Evolutionary conservation across 2,329 filamentous ascomycete species (phyloP), one percentile per base, ranked within the genome.

Genomic region (Aspergillus fischeri): DNA sequence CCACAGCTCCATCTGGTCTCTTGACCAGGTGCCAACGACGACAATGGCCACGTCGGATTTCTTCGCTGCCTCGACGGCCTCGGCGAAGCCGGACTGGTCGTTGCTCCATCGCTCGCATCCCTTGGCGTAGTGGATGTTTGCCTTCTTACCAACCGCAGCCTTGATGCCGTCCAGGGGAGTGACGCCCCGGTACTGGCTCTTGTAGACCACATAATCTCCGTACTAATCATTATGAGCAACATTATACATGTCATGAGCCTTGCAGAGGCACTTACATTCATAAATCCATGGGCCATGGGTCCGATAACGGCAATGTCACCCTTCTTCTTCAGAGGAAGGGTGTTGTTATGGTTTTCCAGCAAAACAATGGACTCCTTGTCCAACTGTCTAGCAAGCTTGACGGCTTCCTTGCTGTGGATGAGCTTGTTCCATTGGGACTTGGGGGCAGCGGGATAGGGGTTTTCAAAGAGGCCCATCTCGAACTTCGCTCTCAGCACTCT

Each of bases 261-360:
- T 24, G n/a, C 42, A 24, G n/a, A 8, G n/a, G 17, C 10, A 75
- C 81, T 74, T 64, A 86, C 84, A 65, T 90, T 90, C 79, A 89
- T 85, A 62, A 81, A 88, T 0, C 84, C 86, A 63, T 88, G 82
- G 1, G 86, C 88, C 84, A 91, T 91, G 1, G 88, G 88, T 0
- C 89, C 89, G 64, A 91, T 89, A 17, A 91, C 85, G 4, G 87
- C 87, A 57, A 91, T 80, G 17, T 83, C 85, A n/a, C 86, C 86
- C 7, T 82, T 79, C 67, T 87, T 89, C 60, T 79, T 80, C 49
- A 86, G 61, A 0, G 83, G 83, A 7, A 86, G 74, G 3, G 77
- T 67, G 11, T 77, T 73, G 41, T 83, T 73, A 55, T 83, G 81
- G 65, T 86, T 86, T 71, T 86, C 83, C 1, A 86, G 76, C 8